A percentile compares a stretch with the other conserved stretches of the same genome.
Conservation (phyloP, 441 rosid species). For the Erysimum cheiri region DNA sequence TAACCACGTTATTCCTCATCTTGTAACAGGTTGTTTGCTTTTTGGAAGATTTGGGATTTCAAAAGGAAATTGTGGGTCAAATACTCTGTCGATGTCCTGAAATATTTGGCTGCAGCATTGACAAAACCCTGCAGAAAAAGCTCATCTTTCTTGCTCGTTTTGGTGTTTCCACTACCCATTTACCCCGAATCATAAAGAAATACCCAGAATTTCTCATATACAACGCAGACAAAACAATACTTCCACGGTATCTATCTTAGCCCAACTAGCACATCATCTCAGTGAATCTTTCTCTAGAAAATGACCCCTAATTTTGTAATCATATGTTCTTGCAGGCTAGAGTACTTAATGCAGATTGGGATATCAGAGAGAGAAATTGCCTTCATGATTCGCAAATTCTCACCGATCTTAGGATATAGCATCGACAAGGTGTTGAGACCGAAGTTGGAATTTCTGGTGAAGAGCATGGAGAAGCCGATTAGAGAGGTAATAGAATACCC, state of each 20-base stretch:
- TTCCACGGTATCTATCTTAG: constrained; percentile 68
- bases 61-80: constrained; percentile 59
- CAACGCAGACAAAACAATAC: constrained; percentile 60
- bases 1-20: constrained; percentile 6
- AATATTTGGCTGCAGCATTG: constrained; percentile 67
- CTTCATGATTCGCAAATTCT: constrained; percentile 81
- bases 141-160: constrained; percentile 60
- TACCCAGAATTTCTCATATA: constrained; percentile 85
- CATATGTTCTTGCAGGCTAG: constrained; percentile 53
- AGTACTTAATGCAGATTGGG: constrained; percentile 71
- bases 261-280: not conserved
- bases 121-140: constrained; percentile 68
- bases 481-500: constrained; percentile 77
- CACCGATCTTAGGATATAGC: constrained; percentile 89
- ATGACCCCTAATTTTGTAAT: not conserved
- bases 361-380: constrained; percentile 65
- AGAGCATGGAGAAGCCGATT: constrained; percentile 69
- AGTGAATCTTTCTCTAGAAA: constrained; percentile 6
- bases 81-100: constrained; percentile 83
- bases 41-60: constrained; percentile 71
- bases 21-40: constrained; percentile 63
- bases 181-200: constrained; percentile 74
- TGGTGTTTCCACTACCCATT: constrained; percentile 64
- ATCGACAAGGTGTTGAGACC: constrained; percentile 72
- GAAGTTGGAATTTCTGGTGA: constrained; percentile 69